phyloP scores from a whole-genome alignment of 2,329 filamentous ascomycete genomes.

The Thelonectria blattea region DNA sequence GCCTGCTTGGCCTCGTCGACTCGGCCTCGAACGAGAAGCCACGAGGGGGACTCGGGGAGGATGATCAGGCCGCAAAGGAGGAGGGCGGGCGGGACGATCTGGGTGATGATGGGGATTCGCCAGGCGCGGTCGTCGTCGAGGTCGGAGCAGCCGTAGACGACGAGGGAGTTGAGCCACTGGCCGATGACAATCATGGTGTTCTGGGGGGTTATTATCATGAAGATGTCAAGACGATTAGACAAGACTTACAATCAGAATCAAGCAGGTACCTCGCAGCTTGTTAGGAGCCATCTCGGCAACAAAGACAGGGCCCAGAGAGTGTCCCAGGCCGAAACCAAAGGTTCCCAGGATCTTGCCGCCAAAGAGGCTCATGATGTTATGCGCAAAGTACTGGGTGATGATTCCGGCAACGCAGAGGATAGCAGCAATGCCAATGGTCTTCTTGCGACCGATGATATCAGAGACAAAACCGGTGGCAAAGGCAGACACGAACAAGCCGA shows the following conservation, averaged over 20 bases:
- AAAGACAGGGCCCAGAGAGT: conserved; percentile 41
- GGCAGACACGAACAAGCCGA: conserved; percentile 40
- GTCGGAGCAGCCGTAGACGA: conserved; percentile 30
- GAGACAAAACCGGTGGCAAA: conserved; percentile 38
- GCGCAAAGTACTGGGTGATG: conserved; percentile 35
- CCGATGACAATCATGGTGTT: conserved; percentile 44
- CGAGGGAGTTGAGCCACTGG: conserved; percentile 38
- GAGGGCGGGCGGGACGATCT: conserved; percentile 50
- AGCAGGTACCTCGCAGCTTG: conserved; percentile 40
- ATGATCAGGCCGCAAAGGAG: conserved; percentile 45
- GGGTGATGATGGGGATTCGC: conserved; percentile 53
- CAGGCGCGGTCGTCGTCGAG: conserved; percentile 42
- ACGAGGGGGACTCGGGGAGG: conserved; percentile 54
- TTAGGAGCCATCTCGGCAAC: conserved; percentile 42
- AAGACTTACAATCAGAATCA: conserved; percentile 35
- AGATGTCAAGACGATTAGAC: rapidly evolving
- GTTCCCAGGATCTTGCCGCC: conserved; percentile 39
- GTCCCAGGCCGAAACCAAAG: conserved; percentile 41
- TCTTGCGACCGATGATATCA: conserved; percentile 37
- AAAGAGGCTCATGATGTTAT: conserved; percentile 36
- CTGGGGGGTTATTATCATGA: neutral
- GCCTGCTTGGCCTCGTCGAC: conserved; percentile 41
- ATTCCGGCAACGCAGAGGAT: conserved; percentile 34
- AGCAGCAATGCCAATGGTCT: conserved; percentile 35
- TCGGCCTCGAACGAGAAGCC: conserved; percentile 48